Base-by-base conservation (phyloP, 2,329 filamentous ascomycete genomes). In the Fusarium algeriense region DNA sequence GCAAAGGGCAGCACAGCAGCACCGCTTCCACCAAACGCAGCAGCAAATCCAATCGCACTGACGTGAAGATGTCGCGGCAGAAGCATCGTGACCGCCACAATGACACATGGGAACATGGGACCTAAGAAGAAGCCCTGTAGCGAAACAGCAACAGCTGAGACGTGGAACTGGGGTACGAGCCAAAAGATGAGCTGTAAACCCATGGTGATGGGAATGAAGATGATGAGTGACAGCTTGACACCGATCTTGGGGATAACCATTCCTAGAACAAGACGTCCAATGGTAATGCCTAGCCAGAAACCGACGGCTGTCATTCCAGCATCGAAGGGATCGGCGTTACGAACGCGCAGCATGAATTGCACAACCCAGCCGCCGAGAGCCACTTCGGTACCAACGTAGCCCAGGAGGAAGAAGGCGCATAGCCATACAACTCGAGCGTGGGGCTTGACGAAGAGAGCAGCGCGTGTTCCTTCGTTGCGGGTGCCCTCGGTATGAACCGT, bases 351-450 rank as follows among this genome's bases (percentile, higher is more conserved):
- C 92, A 96, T 95, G 80, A 96, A 95, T 6, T 90, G 90, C 50
- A 94, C 91, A 60, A 96, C 92, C 93, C 93, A 96, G 7, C 93
- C 93, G n/a, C 92, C 92, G 0, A 95, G 85, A 0, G 90, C 90
- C 34, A 93, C 91, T 79, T 96, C 93, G 2, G 90, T 84, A 11
- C 93, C 93, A 1, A 95, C 91, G 74, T 95, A 95, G 20, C 89
- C 88, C 13, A 95, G 86, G 20, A 95, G 83, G 79, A 95, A 96
- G 0, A 91, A 64, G 0, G 92, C 86, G 67, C 88, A 88, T 9
- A 92, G 82, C 91, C 92, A 94, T 1, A 91, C 90, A 0, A 91
- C 86, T 48, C 83, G 83, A 14, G 83, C 82, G 7, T 78, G 77
- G 0, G 83, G 83, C 66, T 74, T 78, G 57, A 80, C 80, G 37